phyloP scores from a whole-genome alignment of 768 basidiomycete genomes.

The Trametes cinnabarina region DNA sequence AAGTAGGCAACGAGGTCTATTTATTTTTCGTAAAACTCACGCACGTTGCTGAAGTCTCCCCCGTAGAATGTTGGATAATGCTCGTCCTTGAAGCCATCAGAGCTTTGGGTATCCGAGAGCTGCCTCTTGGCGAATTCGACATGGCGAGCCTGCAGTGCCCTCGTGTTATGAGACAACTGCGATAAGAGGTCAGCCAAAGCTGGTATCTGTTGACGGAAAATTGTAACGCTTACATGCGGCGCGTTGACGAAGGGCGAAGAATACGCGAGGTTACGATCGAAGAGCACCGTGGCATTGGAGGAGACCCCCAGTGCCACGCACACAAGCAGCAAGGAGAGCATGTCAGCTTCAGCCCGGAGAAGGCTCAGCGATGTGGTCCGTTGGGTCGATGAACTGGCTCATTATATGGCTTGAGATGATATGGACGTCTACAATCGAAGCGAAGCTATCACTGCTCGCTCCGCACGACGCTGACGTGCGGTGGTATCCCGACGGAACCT shows the following conservation, averaged over 20 bases:
- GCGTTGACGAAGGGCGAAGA: constrained; percentile 10
- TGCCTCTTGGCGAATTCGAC: constrained; percentile 30
- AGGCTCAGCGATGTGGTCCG: no score
- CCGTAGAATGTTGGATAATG: constrained; percentile 52
- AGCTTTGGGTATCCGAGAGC: constrained; percentile 27
- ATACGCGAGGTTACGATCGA: constrained; percentile 19
- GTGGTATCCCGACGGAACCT: neutral
- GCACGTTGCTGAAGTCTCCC: constrained; percentile 47
- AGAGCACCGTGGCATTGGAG: constrained; percentile 16
- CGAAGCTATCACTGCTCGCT: neutral
- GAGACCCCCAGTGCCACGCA: constrained; percentile 8
- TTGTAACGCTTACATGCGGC: constrained; percentile 4
- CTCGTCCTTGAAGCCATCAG: constrained; percentile 43
- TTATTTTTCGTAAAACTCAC: constrained; percentile 23
- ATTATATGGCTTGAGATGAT: no score
- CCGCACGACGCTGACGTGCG: neutral
- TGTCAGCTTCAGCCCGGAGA: neutral
- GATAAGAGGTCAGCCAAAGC: neutral
- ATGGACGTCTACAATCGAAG: neutral
- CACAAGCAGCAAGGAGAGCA: constrained; percentile 1
- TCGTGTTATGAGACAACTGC: constrained; percentile 42
- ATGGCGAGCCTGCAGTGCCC: constrained; percentile 37
- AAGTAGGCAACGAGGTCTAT: neutral
- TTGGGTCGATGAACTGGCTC: no score
- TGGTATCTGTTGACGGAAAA: neutral